A percentile compares a stretch with the other conserved stretches of the same genome.
These are phyloP conservation scores for Heliocybe sulcata DNA, from an alignment of 1,284 basidiomycete genomes.

Conservation along the genomic window DNA sequence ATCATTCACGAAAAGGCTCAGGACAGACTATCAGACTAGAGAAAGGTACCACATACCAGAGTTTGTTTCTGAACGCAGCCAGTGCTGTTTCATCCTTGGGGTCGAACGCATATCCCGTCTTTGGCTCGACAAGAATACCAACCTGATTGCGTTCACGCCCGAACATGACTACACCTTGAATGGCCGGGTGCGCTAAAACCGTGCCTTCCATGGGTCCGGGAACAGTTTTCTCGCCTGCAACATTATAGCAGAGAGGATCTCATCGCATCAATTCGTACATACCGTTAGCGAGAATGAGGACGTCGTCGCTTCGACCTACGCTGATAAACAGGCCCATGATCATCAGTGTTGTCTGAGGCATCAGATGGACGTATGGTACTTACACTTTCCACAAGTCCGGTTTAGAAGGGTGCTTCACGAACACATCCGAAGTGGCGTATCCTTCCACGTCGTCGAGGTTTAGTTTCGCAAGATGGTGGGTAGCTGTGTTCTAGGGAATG, in stretches of 20 bases:
- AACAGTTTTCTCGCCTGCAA: slow-evolving; percentile 21
- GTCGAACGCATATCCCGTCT: slow-evolving; percentile 17
- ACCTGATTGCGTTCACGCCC: slow-evolving; percentile 29
- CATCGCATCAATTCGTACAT: not conserved
- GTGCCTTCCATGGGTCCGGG: slow-evolving; percentile 23
- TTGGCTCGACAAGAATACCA: slow-evolving; percentile 33
- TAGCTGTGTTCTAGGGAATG: slow-evolving; percentile 11
- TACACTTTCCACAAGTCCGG: slow-evolving; percentile 19
- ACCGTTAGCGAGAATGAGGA: slow-evolving; percentile 15
- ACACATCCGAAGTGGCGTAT: slow-evolving; percentile 20
- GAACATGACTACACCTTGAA: slow-evolving; percentile 26
- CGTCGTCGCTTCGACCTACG: slow-evolving; percentile 16
- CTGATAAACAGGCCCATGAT: slow-evolving; percentile 5
- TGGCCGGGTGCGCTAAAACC: not conserved
- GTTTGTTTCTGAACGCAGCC: slow-evolving; percentile 21
- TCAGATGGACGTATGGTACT: slow-evolving; percentile 5
- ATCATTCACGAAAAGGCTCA: not conserved
- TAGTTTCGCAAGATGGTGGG: slow-evolving; percentile 14
- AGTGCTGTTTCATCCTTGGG: slow-evolving; percentile 18
- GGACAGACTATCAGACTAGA: not conserved
- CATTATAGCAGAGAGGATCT: not conserved
- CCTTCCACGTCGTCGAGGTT: slow-evolving; percentile 20
- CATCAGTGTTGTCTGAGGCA: not conserved
- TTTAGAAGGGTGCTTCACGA: slow-evolving; percentile 19
- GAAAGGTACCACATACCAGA: slow-evolving; percentile 24